phyloP scores from a whole-genome alignment of 208 protist species.

The Porcisia deanei region DNA sequence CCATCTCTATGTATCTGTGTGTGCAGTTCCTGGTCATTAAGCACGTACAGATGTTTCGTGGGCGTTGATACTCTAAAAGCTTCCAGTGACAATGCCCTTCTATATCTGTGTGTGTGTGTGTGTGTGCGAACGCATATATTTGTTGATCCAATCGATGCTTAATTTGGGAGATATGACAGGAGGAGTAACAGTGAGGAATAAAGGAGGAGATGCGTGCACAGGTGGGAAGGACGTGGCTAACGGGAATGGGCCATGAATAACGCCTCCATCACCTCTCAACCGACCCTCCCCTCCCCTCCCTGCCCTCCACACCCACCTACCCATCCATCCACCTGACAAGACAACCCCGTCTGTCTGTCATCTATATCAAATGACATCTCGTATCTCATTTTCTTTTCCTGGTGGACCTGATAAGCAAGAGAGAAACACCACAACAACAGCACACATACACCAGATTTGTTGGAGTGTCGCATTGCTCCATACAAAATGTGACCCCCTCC shows the following conservation, averaged over 20 bases:
- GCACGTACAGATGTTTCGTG: neutral
- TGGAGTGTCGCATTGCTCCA: neutral
- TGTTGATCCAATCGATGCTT: neutral
- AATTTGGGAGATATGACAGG: neutral
- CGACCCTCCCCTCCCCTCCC: neutral
- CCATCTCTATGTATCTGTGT: neutral
- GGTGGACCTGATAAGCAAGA: neutral
- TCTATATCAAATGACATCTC: neutral
- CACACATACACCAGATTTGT: neutral
- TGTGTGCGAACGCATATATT: neutral
- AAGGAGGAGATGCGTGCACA: neutral
- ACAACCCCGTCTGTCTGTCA: neutral
- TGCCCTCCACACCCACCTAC: neutral
- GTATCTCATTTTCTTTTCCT: neutral
- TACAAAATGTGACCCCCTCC: neutral
- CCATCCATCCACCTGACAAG: too few relatives aligned
- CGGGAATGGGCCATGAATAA: neutral
- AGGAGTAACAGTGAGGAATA: neutral
- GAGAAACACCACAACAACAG: slow-evolving; percentile 1
- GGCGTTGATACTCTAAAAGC: neutral
- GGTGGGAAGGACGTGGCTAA: neutral
- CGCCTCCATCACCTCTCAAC: neutral
- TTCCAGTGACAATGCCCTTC: neutral
- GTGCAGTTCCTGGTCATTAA: neutral
- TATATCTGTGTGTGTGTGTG: slow-evolving; percentile 2